A percentile compares a stretch with the other conserved stretches of the same genome.
These are phyloP conservation scores for Microbotryum silenes-acaulis DNA, from an alignment of 1,284 basidiomycete species.

Conservation along the genomic window DNA sequence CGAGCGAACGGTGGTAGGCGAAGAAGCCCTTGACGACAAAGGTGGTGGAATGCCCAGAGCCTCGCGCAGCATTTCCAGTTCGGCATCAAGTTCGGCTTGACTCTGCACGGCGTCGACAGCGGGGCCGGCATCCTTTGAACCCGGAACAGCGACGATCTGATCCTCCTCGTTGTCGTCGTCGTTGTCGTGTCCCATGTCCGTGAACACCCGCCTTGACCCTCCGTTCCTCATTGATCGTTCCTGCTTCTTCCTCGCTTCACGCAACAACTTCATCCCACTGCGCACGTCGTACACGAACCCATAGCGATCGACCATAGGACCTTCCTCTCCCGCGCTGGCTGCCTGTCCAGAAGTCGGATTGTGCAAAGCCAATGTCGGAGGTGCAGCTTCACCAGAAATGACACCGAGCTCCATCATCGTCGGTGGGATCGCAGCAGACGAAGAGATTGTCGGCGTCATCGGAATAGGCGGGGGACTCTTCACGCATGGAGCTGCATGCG, in stretches of 20 bases:
- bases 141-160: not conserved
- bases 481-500: not conserved
- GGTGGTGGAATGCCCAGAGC: constrained; percentile 31
- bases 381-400: constrained; percentile 78
- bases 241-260: constrained; percentile 53
- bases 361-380: constrained; percentile 54
- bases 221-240: constrained; percentile 65
- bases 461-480: not conserved
- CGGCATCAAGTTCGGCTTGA: constrained; percentile 24
- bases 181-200: constrained; percentile 38
- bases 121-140: not conserved
- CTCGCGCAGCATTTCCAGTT: constrained; percentile 29
- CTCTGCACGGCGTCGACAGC: constrained; percentile 10
- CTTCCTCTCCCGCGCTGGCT: constrained; percentile 47
- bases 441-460: not conserved
- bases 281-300: constrained; percentile 89
- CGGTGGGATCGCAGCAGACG: not conserved
- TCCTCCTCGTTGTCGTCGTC: constrained; percentile 50
- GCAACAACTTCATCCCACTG: constrained; percentile 64
- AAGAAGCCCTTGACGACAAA: not conserved
- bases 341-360: constrained; percentile 45
- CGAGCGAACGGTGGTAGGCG: not conserved
- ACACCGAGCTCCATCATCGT: constrained; percentile 76
- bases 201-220: constrained; percentile 66
- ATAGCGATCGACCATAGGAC: constrained; percentile 79